Conservation (phyloP, 306 rosid species). For the Inga laurina region DNA sequence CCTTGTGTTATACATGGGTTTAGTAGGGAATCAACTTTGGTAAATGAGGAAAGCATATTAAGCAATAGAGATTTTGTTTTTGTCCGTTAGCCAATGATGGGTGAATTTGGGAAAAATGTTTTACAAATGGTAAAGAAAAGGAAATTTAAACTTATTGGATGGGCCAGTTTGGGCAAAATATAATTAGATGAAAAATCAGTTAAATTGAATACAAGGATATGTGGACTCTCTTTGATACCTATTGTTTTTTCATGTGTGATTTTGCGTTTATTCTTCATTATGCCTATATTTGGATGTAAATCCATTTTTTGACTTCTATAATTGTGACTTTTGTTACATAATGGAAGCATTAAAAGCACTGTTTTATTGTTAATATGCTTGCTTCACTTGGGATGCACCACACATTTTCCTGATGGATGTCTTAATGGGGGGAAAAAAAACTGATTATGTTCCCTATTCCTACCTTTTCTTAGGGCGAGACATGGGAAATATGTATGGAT, state of each 20-base stretch:
- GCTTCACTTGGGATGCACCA: not conserved
- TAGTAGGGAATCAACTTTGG: not conserved
- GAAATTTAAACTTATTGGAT: not conserved
- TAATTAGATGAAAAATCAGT: not conserved
- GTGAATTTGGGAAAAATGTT: not conserved
- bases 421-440: not conserved
- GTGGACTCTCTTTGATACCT: not conserved
- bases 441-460: not conserved
- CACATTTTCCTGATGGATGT: not conserved
- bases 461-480: not conserved
- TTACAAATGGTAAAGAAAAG: not conserved
- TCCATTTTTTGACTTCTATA: not conserved
- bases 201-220: not conserved
- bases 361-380: not conserved
- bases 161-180: not conserved
- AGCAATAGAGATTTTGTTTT: not conserved
- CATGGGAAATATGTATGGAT: not conserved
- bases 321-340: not conserved
- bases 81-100: not conserved
- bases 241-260: not conserved
- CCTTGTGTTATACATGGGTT: not conserved
- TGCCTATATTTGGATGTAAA: not conserved
- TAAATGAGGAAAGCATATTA: not conserved
- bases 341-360: too few relatives aligned
- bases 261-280: not conserved